phyloP scores from a whole-genome alignment of 345 rosid species.

The Eutrema yunnanense region DNA sequence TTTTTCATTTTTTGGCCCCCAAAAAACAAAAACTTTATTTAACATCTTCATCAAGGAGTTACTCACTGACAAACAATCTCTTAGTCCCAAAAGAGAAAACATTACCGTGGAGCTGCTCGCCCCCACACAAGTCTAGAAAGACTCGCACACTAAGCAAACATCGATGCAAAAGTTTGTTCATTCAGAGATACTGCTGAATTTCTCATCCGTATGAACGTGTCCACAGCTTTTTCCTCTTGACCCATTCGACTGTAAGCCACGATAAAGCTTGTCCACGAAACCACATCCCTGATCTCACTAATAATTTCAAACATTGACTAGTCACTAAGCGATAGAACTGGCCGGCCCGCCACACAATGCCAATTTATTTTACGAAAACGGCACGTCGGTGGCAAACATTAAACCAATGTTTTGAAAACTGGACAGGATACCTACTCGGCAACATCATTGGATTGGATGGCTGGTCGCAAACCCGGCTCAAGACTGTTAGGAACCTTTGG shows the following conservation, averaged over 20 bases:
- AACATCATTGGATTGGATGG: no score
- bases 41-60: conserved; percentile 50
- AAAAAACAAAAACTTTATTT: no score
- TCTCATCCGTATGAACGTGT: conserved; percentile 46
- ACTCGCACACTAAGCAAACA: conserved; percentile 52
- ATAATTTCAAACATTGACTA: conserved; percentile 62
- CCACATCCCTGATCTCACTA: conserved; percentile 52
- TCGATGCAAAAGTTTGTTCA: conserved; percentile 58
- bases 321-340: conserved; percentile 39
- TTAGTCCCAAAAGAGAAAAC: conserved; percentile 44
- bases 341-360: conserved; percentile 58
- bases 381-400: no score
- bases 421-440: no score
- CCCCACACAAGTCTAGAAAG: conserved; percentile 62
- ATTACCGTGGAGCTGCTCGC: conserved; percentile 66
- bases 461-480: no score
- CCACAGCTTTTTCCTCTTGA: conserved; percentile 45
- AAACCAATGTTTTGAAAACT: no score
- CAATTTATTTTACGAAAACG: conserved; percentile 40
- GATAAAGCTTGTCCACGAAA: conserved; percentile 72
- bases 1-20: no score
- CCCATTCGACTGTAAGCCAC: conserved; percentile 47
- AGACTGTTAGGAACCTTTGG: no score
- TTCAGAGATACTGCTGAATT: conserved; percentile 47
- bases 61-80: conserved; percentile 45